Conservation (phyloP, 306 rosid genomes). For the Coriaria nepalensis region DNA sequence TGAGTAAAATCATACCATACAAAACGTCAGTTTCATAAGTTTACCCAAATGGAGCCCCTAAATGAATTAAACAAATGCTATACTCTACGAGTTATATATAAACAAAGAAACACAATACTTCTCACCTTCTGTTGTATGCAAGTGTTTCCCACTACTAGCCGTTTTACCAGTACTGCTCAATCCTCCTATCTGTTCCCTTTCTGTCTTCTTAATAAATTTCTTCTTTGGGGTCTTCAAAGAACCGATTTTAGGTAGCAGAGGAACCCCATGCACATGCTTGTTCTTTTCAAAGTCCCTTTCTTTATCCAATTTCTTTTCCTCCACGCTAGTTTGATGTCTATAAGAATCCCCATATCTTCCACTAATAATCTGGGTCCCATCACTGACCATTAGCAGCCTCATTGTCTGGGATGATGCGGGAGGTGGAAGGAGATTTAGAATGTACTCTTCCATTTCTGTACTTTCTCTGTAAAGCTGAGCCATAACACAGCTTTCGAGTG, state of each 20-base stretch:
- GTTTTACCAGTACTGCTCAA: slow-evolving; percentile 19
- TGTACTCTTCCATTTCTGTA: slow-evolving; percentile 38
- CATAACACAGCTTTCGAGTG: slow-evolving; percentile 69
- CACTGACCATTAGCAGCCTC: slow-evolving; percentile 44
- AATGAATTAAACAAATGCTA: too few relatives aligned
- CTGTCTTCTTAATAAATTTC: slow-evolving; percentile 21
- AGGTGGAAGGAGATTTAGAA: slow-evolving; percentile 31
- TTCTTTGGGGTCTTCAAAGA: slow-evolving; percentile 19
- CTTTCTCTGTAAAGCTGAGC: slow-evolving; percentile 60
- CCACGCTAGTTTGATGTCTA: slow-evolving; percentile 18
- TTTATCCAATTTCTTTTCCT: slow-evolving; percentile 24
- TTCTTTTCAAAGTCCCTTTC: slow-evolving; percentile 19
- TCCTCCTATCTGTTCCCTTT: slow-evolving; percentile 22
- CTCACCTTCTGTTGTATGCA: slow-evolving; percentile 15
- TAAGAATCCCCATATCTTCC: slow-evolving; percentile 18
- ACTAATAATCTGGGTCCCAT: slow-evolving; percentile 51
- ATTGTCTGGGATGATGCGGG: slow-evolving; percentile 17
- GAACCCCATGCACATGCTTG: slow-evolving; percentile 28
- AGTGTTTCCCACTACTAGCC: slow-evolving; percentile 20
- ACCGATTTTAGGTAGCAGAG: slow-evolving; percentile 26
- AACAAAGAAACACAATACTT: not conserved
- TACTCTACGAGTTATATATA: too few relatives aligned
- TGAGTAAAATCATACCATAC: too few relatives aligned
- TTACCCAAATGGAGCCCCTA: too few relatives aligned
- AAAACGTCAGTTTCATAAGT: too few relatives aligned